phyloP scores from a whole-genome alignment of 306 rosid genomes.

The Astragalus glycyphyllos region DNA sequence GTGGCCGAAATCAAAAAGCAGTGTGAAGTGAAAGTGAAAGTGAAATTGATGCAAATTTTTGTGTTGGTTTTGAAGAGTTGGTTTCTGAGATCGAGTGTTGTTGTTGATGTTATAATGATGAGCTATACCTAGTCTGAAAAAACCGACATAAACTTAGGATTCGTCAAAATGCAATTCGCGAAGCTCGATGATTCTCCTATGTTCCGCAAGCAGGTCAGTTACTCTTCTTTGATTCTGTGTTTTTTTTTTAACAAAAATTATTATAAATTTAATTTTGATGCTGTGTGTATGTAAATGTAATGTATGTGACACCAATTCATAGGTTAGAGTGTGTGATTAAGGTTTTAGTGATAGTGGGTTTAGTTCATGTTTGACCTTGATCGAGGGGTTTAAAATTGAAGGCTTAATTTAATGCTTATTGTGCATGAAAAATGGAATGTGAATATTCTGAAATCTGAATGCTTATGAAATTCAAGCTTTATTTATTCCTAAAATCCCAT shows the following conservation, averaged over 20 bases:
- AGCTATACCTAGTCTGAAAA: conserved; percentile 31
- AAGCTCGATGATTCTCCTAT: conserved; percentile 99
- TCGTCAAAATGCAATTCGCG: conserved; percentile 79
- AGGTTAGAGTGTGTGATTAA: conserved; percentile 5
- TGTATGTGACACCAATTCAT: not conserved
- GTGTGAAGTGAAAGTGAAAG: not conserved
- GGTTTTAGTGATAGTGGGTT: conserved; percentile 18
- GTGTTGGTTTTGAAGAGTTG: not conserved
- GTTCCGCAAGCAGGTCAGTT: conserved; percentile 98
- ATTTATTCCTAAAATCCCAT: conserved; percentile 11
- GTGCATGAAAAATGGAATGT: conserved; percentile 25
- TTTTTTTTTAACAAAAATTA: not conserved
- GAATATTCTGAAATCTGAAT: conserved; percentile 39
- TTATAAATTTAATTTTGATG: not conserved
- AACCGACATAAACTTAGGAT: not conserved
- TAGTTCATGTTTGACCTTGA: conserved; percentile 34
- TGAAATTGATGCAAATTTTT: conserved; percentile 37
- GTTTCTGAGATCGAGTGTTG: conserved; percentile 53
- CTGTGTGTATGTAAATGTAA: not conserved
- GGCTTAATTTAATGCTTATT: conserved; percentile 33
- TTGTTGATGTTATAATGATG: conserved; percentile 27
- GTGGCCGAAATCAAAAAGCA: not conserved
- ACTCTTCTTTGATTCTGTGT: not conserved
- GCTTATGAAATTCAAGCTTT: not conserved
- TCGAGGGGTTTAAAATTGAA: conserved; percentile 27